Evolutionary conservation across 2,329 filamentous ascomycete species (phyloP), one percentile per base, ranked within the genome.

Genomic region (Aspergillus pseudoglaucus): DNA sequence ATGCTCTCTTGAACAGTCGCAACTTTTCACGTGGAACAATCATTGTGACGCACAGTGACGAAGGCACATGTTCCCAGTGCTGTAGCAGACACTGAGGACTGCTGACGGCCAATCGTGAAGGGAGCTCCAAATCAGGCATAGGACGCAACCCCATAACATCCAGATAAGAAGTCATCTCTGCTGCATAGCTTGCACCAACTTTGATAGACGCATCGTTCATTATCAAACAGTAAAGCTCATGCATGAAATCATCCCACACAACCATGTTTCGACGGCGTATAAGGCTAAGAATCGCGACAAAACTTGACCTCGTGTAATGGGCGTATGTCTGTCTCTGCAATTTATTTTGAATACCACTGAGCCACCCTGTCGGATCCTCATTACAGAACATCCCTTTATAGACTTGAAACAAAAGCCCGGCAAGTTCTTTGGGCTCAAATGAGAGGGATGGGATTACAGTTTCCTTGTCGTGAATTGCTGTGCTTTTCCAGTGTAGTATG

Each of bases 281-380:
- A 10, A 38, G 35, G 5, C 35, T 20, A 9, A 38, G 17, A 18
- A 38, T 38, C 8, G 35, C 35, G 1, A 20, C 8, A 38, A 38
- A 20, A 8, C 35, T 38, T 38, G 17, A 38, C 17, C 35, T 38
- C 17, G 35, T 38, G 9, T 38, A 38, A 10, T 18, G 38, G 53
- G 52, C 15, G 40, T 53, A 42, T 53, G 20, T 25, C 37, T 46
- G 23, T n/a, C n/a, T 10, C 35, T 20, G n/a, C 5, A 38, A 8
- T 4, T 38, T 38, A 38, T 38, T 17, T 10, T 3, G 2, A 7
- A 17, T 18, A 38, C 15, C 35, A 38, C 17, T 20, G 15, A 38
- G 35, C 35, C 23, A 25, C 3, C 23, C 7, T 25, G 23, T 25
- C 23, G 23, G 23, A 3, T 25, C 7, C 7, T 25, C 23, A 25